Base-by-base conservation (phyloP, 2,329 filamentous ascomycete species). In the Alternaria incomplexa region DNA sequence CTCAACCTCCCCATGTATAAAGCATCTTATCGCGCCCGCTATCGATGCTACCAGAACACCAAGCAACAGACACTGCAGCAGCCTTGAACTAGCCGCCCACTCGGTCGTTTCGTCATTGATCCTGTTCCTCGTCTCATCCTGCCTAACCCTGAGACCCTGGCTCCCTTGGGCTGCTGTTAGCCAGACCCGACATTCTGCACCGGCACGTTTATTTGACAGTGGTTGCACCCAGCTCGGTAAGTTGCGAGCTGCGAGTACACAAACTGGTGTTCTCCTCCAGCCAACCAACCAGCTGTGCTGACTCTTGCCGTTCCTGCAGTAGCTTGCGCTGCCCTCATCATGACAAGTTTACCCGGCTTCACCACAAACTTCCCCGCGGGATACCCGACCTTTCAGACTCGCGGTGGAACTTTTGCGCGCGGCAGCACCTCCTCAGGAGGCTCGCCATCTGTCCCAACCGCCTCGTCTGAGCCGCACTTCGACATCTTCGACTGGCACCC, bases 401-500 rank as follows among this genome's bases (percentile, higher is more conserved):
- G 73, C 58, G 73, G 69, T 17, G 72, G 70, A 2, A 68, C 72
- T 26, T 77, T 78, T 60, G 61, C 72, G 45, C 73, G 62, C 48
- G 73, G 64, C 25, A 71, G 66, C 58, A 68, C 70, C 17, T 72
- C 69, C 9, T 72, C 74, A 1, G 74, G 69, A 17, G 68, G 62
- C 13, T 75, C 74, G 17, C 71, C 70, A 3, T 69, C 72, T 11
- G 65, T 59, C n/a, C 70, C 66, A 50, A 71, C 65, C 45, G 46
- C 68, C 17, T 57, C 72, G 17, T 62, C 69, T 26, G 60, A 70
- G 44, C 74, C 76, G 6, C 82, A 84, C 65, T 89, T 94, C 80
- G 91, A 95, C 79, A 91, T 97, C 67, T 91, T 97, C 77, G 91
- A 93, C 64, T 98, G 96, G 96, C 92, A 97, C 78, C 92, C 93